Base-by-base conservation (phyloP, 345 rosid species). In the Heritiera littoralis region DNA sequence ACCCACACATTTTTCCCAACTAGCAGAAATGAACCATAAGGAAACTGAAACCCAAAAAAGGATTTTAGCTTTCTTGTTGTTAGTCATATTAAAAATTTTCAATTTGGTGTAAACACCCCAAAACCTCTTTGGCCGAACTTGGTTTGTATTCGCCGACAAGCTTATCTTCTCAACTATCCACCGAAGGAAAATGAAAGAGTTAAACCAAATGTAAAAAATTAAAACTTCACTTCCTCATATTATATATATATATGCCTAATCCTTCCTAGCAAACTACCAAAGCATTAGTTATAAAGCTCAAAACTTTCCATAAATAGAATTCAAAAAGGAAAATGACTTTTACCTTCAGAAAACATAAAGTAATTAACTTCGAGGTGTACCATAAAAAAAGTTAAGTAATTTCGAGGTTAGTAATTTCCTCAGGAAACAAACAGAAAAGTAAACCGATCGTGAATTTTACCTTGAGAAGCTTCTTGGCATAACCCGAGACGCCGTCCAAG, bases 71-170 rank as follows among this genome's bases (percentile, higher is more conserved):
- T 94, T 95, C 79, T 84, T 87, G 82, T 95, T 93, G 81, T 23
- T 23, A 23, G 83, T 92, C 96, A 95, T 89, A 81, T 91, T 93
- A 69, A 95, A 95, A 77, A 93, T 95, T 84, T 93, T 95, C 7
- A 95, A 90, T 86, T 95, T 95, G 28, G 99, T 95, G 74, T 95
- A 95, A 58, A 95, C 98, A 80, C 99, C 98, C 99, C 99, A 95
- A 79, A 92, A 93, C 79, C 98, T 91, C 74, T 75, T 89, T 0
- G 98, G 96, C 65, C 97, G 94, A 68, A 88, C 88, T 84, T 91
- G 99, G 75, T 95, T 95, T 23, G 28, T 23, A 23, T 23, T 23
- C 28, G 28, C 28, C 28, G 0, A 23, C 28, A 23, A 23, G 28
- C 28, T 92, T 81, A 93, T 95, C 89, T 84, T 90, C 86, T 92